phyloP scores from a whole-genome alignment of 1,284 basidiomycete genomes.

The Ustilago loliicola region DNA sequence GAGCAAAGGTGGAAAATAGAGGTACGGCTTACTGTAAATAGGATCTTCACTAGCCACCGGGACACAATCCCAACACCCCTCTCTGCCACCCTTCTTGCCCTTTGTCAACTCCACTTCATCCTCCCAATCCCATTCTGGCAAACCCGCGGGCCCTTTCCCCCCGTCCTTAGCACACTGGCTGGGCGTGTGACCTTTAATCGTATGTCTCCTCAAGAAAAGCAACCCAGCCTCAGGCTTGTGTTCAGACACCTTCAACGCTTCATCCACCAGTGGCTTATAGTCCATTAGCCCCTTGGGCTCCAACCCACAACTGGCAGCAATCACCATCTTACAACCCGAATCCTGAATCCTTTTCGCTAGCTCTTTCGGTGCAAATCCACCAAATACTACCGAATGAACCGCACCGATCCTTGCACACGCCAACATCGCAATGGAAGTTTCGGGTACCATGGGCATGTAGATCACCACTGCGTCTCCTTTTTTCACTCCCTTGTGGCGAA shows the following conservation, averaged over 20 bases:
- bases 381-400: conserved; percentile 69
- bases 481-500: conserved; percentile 53
- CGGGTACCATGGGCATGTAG: conserved; percentile 69
- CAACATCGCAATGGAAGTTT: conserved; percentile 66
- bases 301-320: conserved; percentile 63
- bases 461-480: conserved; percentile 67
- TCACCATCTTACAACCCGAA: conserved; percentile 55
- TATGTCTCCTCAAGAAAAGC: conserved; percentile 54
- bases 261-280: conserved; percentile 65
- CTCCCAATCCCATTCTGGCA: conserved; percentile 64
- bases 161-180: conserved; percentile 29
- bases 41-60: conserved; percentile 63
- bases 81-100: conserved; percentile 33
- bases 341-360: conserved; percentile 66
- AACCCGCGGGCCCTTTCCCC: conserved; percentile 23
- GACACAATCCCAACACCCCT: conserved; percentile 54
- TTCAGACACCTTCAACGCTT: conserved; percentile 51
- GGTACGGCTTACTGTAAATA: conserved; percentile 32
- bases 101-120: conserved; percentile 40
- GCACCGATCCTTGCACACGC: conserved; percentile 67
- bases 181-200: conserved; percentile 58
- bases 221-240: conserved; percentile 58
- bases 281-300: conserved; percentile 65
- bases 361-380: conserved; percentile 65
- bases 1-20: not conserved